These are phyloP conservation scores for Pleomassaria siparia DNA, from an alignment of 2,329 filamentous ascomycete species.

Conservation along the genomic window DNA sequence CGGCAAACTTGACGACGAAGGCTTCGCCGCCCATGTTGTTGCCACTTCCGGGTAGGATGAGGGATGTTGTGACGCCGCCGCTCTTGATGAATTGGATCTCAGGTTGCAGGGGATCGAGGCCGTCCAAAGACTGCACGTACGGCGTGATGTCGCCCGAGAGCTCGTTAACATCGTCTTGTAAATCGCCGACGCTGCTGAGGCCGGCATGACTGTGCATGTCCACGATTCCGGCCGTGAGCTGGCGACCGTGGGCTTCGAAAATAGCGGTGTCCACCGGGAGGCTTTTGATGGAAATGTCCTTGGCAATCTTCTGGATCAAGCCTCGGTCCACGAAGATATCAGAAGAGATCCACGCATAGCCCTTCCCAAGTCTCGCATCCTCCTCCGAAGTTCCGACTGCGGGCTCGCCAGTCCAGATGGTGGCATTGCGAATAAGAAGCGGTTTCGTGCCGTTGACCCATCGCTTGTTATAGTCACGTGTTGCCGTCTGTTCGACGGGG, in stretches of 20 bases:
- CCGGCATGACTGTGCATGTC: slow-evolving; percentile 73
- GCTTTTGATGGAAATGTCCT: slow-evolving; percentile 45
- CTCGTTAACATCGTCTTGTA: slow-evolving; percentile 67
- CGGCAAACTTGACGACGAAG: slow-evolving; percentile 68
- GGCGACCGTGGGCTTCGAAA: slow-evolving; percentile 62
- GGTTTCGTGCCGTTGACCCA: slow-evolving; percentile 61
- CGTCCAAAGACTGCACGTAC: slow-evolving; percentile 68
- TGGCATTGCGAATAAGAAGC: slow-evolving; percentile 66
- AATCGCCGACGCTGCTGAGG: slow-evolving; percentile 47
- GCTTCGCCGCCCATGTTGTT: slow-evolving; percentile 75
- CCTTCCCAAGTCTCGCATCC: slow-evolving; percentile 60
- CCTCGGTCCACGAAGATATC: slow-evolving; percentile 65
- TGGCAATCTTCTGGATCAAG: slow-evolving; percentile 59
- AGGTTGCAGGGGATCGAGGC: slow-evolving; percentile 62
- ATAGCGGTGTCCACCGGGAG: slow-evolving; percentile 54
- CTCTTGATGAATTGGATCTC: slow-evolving; percentile 71
- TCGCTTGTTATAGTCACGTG: slow-evolving; percentile 61
- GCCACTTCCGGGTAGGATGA: slow-evolving; percentile 68
- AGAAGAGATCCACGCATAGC: slow-evolving; percentile 61
- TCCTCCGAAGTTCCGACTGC: slow-evolving; percentile 53
- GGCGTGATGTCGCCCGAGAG: slow-evolving; percentile 65
- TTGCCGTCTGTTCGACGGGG: slow-evolving; percentile 58
- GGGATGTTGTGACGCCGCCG: slow-evolving; percentile 69
- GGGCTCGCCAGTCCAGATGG: slow-evolving; percentile 67
- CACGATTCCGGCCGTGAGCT: slow-evolving; percentile 66